Percentiles rank a stretch among this genome's conserved stretches.
phyloP scores from a whole-genome alignment of 169 alveolate genomes.

The Eimeria acervulina region DNA sequence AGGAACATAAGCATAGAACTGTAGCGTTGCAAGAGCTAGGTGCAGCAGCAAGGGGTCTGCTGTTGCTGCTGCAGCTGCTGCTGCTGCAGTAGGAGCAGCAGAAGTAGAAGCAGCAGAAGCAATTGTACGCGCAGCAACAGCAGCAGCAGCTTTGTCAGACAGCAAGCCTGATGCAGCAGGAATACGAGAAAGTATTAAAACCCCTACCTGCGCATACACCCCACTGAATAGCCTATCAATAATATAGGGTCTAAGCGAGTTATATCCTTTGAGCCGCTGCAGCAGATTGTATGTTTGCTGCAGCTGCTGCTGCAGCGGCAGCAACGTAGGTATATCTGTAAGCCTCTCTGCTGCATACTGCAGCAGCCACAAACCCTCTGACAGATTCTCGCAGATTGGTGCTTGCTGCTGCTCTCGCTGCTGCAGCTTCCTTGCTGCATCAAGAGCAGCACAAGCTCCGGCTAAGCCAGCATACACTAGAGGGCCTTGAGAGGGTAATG shows the following conservation, averaged over 20 bases:
- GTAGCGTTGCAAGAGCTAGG: conserved; percentile 83
- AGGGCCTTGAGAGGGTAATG: conserved; percentile 86
- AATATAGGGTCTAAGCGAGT: conserved; percentile 38
- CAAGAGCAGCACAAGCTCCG: conserved; percentile 85
- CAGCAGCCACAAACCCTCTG: conserved; percentile 94
- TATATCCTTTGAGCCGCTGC: conserved; percentile 26
- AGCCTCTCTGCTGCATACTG: conserved; percentile 90
- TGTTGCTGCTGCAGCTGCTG: background rate
- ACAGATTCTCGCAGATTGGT: conserved; percentile 89
- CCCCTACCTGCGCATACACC: conserved; percentile 54
- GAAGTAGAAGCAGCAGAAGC: background rate
- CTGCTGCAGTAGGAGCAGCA: background rate
- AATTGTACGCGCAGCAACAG: background rate
- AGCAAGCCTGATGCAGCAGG: conserved; percentile 32
- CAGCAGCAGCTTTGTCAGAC: background rate
- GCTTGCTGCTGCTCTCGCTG: conserved; percentile 69
- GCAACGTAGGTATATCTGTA: background rate
- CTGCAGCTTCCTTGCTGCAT: conserved; percentile 53
- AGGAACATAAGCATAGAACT: conserved; percentile 89
- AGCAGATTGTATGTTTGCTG: background rate
- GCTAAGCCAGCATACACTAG: conserved; percentile 93
- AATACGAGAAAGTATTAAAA: background rate
- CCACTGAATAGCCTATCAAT: conserved; percentile 18
- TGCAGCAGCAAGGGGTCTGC: conserved; percentile 75
- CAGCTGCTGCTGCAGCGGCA: conserved; percentile 69